phyloP scores from a whole-genome alignment of 1,139 yeast species.

The Candida neerlandica region DNA sequence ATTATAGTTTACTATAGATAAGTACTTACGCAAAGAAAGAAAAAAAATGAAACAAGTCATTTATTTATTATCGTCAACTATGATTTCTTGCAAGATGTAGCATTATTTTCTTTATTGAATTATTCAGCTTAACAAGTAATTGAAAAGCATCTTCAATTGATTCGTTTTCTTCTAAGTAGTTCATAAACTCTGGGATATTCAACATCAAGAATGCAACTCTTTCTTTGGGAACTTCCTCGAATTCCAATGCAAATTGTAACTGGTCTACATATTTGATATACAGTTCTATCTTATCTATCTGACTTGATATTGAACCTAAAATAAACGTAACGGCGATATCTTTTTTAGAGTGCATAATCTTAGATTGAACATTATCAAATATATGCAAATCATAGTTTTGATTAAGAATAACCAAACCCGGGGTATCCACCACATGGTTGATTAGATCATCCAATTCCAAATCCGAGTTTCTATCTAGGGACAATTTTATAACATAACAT shows the following conservation, averaged over 20 bases:
- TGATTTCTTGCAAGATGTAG: no score
- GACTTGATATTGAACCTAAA: neutral
- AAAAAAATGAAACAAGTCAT: neutral
- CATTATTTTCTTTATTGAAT: constrained; percentile 12
- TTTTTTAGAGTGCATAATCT: constrained; percentile 6
- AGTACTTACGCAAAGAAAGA: neutral
- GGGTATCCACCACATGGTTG: neutral
- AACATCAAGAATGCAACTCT: constrained; percentile 14
- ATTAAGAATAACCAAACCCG: neutral
- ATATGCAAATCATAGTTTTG: constrained; percentile 8
- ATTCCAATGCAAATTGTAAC: constrained; percentile 6
- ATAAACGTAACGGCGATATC: constrained; percentile 2
- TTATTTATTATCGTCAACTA: neutral
- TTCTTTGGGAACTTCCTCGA: constrained; percentile 9
- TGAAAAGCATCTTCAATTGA: constrained; percentile 9
- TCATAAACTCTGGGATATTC: constrained; percentile 13
- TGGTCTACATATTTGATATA: constrained; percentile 2
- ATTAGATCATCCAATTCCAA: neutral
- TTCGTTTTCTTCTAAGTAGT: constrained; percentile 6
- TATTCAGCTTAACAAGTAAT: constrained; percentile 7
- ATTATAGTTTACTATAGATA: no score
- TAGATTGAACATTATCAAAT: constrained; percentile 13
- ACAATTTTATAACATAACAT: constrained; percentile 7
- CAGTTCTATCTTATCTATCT: constrained; percentile 2
- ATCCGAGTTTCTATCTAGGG: neutral